Conservation (phyloP, 2,329 filamentous ascomycete genomes). For the Lojkania enalia region DNA sequence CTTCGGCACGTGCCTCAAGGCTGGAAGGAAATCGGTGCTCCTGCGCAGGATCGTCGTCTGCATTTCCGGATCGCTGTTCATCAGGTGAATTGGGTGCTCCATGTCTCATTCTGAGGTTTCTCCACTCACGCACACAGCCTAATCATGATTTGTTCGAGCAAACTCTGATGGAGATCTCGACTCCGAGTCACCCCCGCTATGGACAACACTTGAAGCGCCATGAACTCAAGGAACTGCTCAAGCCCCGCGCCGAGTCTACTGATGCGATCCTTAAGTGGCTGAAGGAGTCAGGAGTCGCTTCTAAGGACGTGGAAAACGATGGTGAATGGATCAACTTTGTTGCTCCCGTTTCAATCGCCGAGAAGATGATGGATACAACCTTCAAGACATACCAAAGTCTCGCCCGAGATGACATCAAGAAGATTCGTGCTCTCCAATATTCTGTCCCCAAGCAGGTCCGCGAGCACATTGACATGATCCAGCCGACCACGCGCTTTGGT, state of each 20-base stretch:
- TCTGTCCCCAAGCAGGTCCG: constrained; percentile 62
- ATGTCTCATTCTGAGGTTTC: neutral
- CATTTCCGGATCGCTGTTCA: constrained; percentile 46
- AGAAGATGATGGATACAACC: constrained; percentile 59
- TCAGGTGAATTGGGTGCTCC: constrained; percentile 27
- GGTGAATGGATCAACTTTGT: constrained; percentile 66
- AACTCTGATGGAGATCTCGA: constrained; percentile 63
- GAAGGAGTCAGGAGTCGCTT: constrained; percentile 52
- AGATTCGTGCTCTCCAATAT: constrained; percentile 62
- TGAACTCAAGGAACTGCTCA: constrained; percentile 59
- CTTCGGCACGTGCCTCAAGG: constrained; percentile 39
- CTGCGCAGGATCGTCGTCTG: constrained; percentile 35
- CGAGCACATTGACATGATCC: constrained; percentile 62
- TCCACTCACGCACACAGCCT: constrained; percentile 46
- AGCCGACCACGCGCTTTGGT: constrained; percentile 67
- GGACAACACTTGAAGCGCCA: constrained; percentile 65
- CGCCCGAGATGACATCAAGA: constrained; percentile 46
- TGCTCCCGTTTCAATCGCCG: constrained; percentile 56
- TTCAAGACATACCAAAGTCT: constrained; percentile 61
- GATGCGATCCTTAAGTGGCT: constrained; percentile 61
- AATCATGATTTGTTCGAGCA: constrained; percentile 59
- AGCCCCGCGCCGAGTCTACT: constrained; percentile 55
- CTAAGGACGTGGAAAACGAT: constrained; percentile 52
- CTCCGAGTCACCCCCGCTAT: constrained; percentile 61
- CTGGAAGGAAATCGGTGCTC: constrained; percentile 41